These are phyloP conservation scores for Solanum hybrid DNA, from an alignment of 305 asterid genomes.

Conservation along the genomic window DNA sequence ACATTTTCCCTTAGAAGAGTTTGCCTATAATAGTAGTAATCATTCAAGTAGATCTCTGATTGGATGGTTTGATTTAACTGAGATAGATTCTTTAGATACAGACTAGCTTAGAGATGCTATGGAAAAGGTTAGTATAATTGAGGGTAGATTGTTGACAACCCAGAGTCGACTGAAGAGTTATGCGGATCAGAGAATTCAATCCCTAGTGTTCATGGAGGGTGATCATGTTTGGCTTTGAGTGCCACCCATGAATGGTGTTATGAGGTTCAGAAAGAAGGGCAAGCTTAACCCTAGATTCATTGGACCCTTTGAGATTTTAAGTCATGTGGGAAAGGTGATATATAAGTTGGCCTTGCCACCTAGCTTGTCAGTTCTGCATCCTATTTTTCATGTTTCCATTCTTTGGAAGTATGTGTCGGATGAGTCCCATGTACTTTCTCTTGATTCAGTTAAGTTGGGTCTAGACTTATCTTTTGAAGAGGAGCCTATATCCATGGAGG, in stretches of 20 bases:
- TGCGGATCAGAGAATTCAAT: no score
- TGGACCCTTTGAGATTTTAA: not conserved
- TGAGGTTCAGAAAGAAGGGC: not conserved
- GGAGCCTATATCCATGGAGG: not conserved
- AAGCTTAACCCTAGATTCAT: not conserved
- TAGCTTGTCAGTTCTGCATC: not conserved
- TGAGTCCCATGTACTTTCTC: not conserved
- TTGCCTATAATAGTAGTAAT: no score
- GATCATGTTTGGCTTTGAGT: not conserved
- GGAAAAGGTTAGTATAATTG: not conserved
- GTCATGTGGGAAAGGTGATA: not conserved
- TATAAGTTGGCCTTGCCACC: not conserved
- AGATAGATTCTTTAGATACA: not conserved
- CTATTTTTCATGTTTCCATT: not conserved
- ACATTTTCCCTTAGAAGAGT: not conserved
- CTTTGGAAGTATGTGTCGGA: not conserved
- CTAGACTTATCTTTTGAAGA: no score
- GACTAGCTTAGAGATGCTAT: not conserved
- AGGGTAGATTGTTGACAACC: not conserved
- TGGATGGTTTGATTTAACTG: not conserved
- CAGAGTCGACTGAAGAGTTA: no score
- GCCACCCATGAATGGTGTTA: not conserved
- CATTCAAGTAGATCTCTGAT: not conserved
- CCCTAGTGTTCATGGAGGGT: not conserved
- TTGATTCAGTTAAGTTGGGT: not conserved